Evolutionary conservation across 73 alveolate species (phyloP), one percentile per base, ranked within the genome.

Genomic region (Paraurostyla sp.): DNA sequence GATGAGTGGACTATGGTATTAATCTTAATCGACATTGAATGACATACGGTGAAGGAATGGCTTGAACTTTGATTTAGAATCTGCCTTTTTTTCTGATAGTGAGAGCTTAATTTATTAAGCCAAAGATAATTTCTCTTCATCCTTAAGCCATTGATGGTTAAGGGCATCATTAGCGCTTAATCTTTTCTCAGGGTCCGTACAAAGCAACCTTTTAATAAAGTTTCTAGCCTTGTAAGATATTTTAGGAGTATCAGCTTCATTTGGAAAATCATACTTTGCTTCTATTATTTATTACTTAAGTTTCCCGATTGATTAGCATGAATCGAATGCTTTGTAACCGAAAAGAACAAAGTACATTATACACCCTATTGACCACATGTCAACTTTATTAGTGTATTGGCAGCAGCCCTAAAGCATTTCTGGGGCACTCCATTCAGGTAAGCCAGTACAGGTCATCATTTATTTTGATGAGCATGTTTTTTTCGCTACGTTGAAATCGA

Each of bases 401-500:
- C n/a, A 3, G 50, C 40, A 41, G 18, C 51, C 15, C 36, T 75
- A 4, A 11, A 75, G 40, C 71, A 75, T 43, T 36, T 81, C 91
- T 13, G 91, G 91, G 18, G 91, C 83, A n/a, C 71, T 40, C 69
- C 76, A 81, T 40, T 71, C 91, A 20, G 50, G 54, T 27, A 71
- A 33, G 7, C 91, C 91, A n/a, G 91, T 81, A 16, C 65, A 22
- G 18, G 91, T 81, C 4, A 52, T 60, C 91, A 81, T 81, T 13
- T 50, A 16, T 33, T 81, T 81, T 59, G 48, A 69, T 0, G n/a
- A n/a, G n/a, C n/a, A n/a, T n/a, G 49, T 71, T 30, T 54, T 13
- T 25, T 48, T 63, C 11, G 94, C 80, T 22, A 92, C 85, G 59
- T 92, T 92, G 78, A 92, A 87, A 63, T 92, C 96, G 43, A 92